These are phyloP conservation scores for Populus tomentosa DNA, from an alignment of 441 rosid genomes.

Conservation along the genomic window DNA sequence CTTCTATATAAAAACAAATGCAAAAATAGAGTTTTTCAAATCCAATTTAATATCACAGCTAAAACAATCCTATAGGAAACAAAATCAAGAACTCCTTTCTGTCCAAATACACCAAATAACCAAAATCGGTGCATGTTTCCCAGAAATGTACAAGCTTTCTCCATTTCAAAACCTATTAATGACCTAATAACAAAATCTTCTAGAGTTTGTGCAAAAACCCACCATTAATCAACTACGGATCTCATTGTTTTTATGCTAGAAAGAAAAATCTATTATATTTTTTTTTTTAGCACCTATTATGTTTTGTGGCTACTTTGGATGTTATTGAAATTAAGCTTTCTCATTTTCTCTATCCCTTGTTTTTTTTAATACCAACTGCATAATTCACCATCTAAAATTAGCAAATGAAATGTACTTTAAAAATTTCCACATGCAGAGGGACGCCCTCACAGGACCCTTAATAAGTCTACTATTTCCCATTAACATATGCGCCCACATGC, in stretches of 20 bases:
- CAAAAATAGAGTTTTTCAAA: not conserved
- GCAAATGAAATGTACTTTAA: not conserved
- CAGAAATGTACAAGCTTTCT: not conserved
- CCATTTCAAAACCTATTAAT: not conserved
- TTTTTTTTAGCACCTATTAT: not conserved
- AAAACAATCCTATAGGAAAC: not conserved
- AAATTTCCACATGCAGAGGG: not conserved
- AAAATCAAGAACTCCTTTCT: not conserved
- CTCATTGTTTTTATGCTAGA: not conserved
- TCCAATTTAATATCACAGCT: not conserved
- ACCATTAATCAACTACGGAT: not conserved
- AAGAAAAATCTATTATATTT: not conserved
- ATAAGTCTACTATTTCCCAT: not conserved
- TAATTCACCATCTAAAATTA: not conserved
- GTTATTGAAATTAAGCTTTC: not conserved
- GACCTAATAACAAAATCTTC: not conserved
- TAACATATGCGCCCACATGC: not conserved
- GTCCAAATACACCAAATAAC: not conserved
- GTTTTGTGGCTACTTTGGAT: not conserved
- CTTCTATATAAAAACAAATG: not conserved
- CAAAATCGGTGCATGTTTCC: not conserved
- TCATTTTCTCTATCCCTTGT: not conserved
- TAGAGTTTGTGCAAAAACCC: not conserved
- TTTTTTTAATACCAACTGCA: not conserved
- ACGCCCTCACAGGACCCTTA: not conserved